Base-by-base conservation (phyloP, 176 grass and related monocot genomes). In the Lolium rigidum region DNA sequence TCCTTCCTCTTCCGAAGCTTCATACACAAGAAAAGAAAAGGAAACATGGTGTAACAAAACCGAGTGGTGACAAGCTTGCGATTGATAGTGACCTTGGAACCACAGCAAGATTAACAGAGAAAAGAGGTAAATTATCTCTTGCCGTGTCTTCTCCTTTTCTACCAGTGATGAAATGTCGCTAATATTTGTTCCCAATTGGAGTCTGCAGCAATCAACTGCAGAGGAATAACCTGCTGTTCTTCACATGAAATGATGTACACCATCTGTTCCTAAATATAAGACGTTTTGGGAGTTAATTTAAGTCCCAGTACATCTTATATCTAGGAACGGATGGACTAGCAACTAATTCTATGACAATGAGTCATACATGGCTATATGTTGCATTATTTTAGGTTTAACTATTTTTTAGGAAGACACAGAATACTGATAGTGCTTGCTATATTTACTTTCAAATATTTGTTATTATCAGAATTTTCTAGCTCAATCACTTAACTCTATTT, bases 21-120 rank as follows among this genome's bases (percentile, higher is more conserved):
- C 88, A 90, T 87, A 51, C 80, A 16, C 82, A 88, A 38, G 94
- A 91, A 60, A 99, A 96, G 86, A 99, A 99, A 91, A 96, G 97
- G 77, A 99, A 99, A 82, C 92, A 94, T 71, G 70, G 50, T 54
- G 82, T 80, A 83, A 80, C 85, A 82, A 74, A 88, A 84, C 58
- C 67, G 11, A 71, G 41, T 87, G 81, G 14, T 88, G 90, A 88
- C 54, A 79, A 88, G 54, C 55, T 38, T 72, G 41, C 58, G 47
- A 56, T 76, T 77, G 41, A 83, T 50, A 78, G 58, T 81, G 89
- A 90, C 46, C 50, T 71, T n/a, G 35, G 84, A 79, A 75, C 55
- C 17, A 62, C 85, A 81, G 38, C 68, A 85, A 80, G 54, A 54
- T 57, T 69, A 55, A 83, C 84, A 66, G 86, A 83, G 41, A 99